Percentiles rank a stretch among this genome's conserved stretches.
These are phyloP conservation scores for Mortierella sp. DNA, from an alignment of 371 early-diverging fungal genomes.

Conservation along the genomic window DNA sequence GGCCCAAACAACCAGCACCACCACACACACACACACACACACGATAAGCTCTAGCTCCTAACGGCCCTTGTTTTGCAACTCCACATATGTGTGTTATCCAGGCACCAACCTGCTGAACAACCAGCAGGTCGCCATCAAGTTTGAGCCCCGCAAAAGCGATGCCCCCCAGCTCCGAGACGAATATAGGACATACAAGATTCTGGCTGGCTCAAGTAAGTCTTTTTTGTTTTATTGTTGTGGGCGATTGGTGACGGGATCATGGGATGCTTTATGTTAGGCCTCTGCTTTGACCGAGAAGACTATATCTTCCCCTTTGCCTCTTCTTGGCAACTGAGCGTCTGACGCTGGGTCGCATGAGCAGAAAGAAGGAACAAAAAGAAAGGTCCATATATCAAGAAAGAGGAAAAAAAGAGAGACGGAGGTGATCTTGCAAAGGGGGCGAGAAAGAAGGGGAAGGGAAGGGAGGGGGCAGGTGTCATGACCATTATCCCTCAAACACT, in stretches of 20 bases:
- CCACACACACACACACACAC: not conserved
- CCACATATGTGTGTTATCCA: conserved; percentile 13
- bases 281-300: not conserved
- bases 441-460: not conserved
- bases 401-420: not conserved
- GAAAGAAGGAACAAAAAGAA: not conserved
- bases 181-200: conserved; percentile 91
- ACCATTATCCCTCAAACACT: conserved; percentile 9
- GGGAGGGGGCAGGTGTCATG: conserved; percentile 9
- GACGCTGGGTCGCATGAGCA: not conserved
- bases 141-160: conserved; percentile 93
- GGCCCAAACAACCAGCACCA: too few species aligned
- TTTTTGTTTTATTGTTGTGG: not conserved
- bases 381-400: not conserved
- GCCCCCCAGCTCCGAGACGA: conserved; percentile 96
- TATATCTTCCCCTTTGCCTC: not conserved
- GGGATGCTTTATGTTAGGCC: not conserved
- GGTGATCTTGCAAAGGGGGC: not conserved
- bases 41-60: not conserved
- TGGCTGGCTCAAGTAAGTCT: conserved; percentile 79
- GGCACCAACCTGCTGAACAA: conserved; percentile 83
- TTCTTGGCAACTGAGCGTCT: conserved; percentile 2
- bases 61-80: not conserved
- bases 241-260: not conserved
- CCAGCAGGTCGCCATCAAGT: conserved; percentile 92